Evolutionary conservation across 2,329 filamentous ascomycete species (phyloP).

Genomic region (Pseudogymnoascus pannorum): DNA sequence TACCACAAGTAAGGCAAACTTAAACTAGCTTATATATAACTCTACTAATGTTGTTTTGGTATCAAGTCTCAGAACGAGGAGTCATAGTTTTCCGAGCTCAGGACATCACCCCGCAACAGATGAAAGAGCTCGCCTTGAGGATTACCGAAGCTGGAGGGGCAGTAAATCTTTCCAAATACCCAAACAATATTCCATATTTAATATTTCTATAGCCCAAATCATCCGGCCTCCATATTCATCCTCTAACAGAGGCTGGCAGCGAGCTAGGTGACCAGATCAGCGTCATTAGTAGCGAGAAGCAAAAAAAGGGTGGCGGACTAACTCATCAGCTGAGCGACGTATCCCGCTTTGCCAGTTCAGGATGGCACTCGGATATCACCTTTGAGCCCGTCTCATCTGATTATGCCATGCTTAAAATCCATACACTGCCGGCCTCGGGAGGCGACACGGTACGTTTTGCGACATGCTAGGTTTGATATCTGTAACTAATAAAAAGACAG

Average conservation of each 20-base stretch:
- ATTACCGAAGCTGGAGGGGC: constrained; percentile 38
- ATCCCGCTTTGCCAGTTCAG: constrained; percentile 39
- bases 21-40: neutral
- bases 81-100: constrained; percentile 45
- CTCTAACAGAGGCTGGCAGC: constrained; percentile 44
- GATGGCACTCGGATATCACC: constrained; percentile 48
- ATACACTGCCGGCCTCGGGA: constrained; percentile 39
- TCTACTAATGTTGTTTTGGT: neutral
- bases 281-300: constrained; percentile 49
- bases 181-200: neutral
- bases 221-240: constrained; percentile 47
- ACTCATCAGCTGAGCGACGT: constrained; percentile 45
- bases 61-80: constrained; percentile 38
- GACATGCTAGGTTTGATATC: constrained; percentile 9
- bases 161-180: constrained; percentile 17
- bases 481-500: constrained; percentile 10
- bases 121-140: constrained; percentile 39
- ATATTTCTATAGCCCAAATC: constrained; percentile 26
- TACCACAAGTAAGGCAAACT: constrained; percentile 29
- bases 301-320: constrained; percentile 46
- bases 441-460: constrained; percentile 31
- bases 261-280: constrained; percentile 49
- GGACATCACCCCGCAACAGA: constrained; percentile 37
- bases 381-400: constrained; percentile 48
- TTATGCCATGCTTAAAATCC: constrained; percentile 46